A percentile compares a stretch with the other conserved stretches of the same genome.
phyloP scores from a whole-genome alignment of 2,329 filamentous ascomycete genomes.

The Fusarium praegraminearum region DNA sequence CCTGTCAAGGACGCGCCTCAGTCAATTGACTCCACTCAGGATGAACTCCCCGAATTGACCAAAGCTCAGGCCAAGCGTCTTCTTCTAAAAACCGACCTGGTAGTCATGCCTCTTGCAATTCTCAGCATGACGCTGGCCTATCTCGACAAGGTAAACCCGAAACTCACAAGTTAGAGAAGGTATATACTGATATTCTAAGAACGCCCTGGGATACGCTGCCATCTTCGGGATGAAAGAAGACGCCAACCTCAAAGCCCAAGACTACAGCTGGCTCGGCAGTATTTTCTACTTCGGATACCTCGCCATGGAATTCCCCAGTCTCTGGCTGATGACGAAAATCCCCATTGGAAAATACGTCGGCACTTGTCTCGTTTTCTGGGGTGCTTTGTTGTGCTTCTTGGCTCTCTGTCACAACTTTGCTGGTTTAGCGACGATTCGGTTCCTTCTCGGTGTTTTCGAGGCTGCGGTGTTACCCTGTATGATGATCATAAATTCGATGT shows the following conservation, averaged over 20 bases:
- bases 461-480: slow-evolving; percentile 47
- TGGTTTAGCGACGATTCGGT: slow-evolving; percentile 44
- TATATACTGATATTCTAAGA: neutral
- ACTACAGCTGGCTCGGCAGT: slow-evolving; percentile 74
- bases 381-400: slow-evolving; percentile 43
- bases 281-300: slow-evolving; percentile 61
- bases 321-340: slow-evolving; percentile 39
- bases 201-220: slow-evolving; percentile 29
- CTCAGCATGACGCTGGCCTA: slow-evolving; percentile 9
- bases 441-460: slow-evolving; percentile 49
- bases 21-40: neutral
- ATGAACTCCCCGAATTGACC: neutral
- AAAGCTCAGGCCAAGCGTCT: slow-evolving; percentile 8
- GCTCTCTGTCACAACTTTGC: slow-evolving; percentile 43
- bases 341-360: slow-evolving; percentile 41
- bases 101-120: slow-evolving; percentile 22
- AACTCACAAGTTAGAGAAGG: rapidly evolving
- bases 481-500: slow-evolving; percentile 50
- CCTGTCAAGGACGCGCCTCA: slow-evolving; percentile 7
- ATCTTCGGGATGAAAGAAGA: slow-evolving; percentile 42
- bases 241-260: slow-evolving; percentile 48
- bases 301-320: slow-evolving; percentile 60
- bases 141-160: neutral
- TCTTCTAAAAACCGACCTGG: slow-evolving; percentile 15
- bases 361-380: slow-evolving; percentile 40